Evolutionary conservation across 176 grass and related monocot species (phyloP).

Genomic region (Thalia dealbata): DNA sequence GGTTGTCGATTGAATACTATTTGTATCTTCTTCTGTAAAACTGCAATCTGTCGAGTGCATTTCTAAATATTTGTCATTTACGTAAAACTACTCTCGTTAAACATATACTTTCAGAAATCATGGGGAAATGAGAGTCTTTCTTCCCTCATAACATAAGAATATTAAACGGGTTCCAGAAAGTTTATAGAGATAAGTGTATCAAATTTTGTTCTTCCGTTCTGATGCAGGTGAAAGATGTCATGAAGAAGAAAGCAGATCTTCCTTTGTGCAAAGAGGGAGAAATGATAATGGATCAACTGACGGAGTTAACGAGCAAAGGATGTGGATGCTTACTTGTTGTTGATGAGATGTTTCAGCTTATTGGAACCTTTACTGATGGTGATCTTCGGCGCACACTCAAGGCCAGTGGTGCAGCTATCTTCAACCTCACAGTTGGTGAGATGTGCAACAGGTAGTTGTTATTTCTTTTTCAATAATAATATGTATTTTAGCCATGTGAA

Average conservation of each 20-base stretch:
- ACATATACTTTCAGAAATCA: too few relatives aligned
- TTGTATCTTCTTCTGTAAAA: not conserved
- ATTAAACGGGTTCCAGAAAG: not conserved
- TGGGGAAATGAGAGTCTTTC: too few relatives aligned
- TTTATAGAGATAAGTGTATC: not conserved
- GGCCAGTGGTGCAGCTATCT: constrained; percentile 56
- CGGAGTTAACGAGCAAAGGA: constrained; percentile 90
- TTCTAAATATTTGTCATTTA: not conserved
- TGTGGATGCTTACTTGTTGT: constrained; percentile 90
- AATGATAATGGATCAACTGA: constrained; percentile 98
- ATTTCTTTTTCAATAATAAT: constrained; percentile 4
- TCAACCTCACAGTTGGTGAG: constrained; percentile 83
- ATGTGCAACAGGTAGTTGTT: constrained; percentile 91
- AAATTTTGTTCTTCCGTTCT: not conserved
- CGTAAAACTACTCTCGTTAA: too few relatives aligned
- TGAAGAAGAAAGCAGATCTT: constrained; percentile 92
- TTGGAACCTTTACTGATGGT: constrained; percentile 93
- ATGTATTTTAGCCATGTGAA: not conserved
- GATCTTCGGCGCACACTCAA: constrained; percentile 83
- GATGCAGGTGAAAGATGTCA: constrained; percentile 93
- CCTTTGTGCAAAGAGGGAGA: constrained; percentile 88
- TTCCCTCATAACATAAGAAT: too few relatives aligned
- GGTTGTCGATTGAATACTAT: not conserved
- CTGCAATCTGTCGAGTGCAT: not conserved
- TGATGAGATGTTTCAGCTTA: constrained; percentile 69